These are phyloP conservation scores for Larix kaempferi DNA, from an alignment of 75 land plant genomes.

Conservation along the genomic window DNA sequence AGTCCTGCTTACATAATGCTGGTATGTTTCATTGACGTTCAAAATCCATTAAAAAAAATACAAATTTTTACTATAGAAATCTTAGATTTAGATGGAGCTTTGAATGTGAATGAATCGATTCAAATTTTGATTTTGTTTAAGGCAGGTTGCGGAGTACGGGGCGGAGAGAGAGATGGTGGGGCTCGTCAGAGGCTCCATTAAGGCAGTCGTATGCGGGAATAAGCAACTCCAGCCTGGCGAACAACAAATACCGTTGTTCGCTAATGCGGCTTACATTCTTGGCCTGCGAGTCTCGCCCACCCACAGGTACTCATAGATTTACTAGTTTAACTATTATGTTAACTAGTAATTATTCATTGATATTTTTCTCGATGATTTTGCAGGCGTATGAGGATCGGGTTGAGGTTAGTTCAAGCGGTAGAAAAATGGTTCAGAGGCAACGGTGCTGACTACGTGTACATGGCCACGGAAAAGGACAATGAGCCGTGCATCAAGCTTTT, in stretches of 20 bases:
- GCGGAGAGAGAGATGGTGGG: constrained; percentile 47
- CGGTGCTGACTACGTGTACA: constrained; percentile 44
- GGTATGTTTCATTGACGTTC: constrained; percentile 21
- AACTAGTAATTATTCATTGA: no score
- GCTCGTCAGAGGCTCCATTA: constrained; percentile 58
- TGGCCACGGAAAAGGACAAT: constrained; percentile 68
- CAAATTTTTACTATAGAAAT: no score
- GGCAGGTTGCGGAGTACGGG: constrained; percentile 59
- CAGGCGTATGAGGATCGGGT: constrained; percentile 45
- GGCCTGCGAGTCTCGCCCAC: constrained; percentile 55
- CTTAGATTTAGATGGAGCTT: no score
- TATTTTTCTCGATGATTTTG: not conserved
- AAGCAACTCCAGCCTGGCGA: not conserved
- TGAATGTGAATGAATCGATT: no score
- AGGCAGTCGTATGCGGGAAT: constrained; percentile 48
- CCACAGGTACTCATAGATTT: constrained; percentile 22
- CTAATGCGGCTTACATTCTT: constrained; percentile 45
- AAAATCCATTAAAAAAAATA: no score
- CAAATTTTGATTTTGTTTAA: no score
- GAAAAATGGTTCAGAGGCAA: constrained; percentile 42
- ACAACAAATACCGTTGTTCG: not conserved
- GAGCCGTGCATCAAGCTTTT: constrained; percentile 48
- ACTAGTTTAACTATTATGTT: not conserved
- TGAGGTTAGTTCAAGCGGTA: constrained; percentile 19
- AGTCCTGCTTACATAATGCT: constrained; percentile 64